Evolutionary conservation across 768 basidiomycete genomes (phyloP), one percentile per base, ranked within the genome.

Genomic region (Gloeostereum incarnatum): DNA sequence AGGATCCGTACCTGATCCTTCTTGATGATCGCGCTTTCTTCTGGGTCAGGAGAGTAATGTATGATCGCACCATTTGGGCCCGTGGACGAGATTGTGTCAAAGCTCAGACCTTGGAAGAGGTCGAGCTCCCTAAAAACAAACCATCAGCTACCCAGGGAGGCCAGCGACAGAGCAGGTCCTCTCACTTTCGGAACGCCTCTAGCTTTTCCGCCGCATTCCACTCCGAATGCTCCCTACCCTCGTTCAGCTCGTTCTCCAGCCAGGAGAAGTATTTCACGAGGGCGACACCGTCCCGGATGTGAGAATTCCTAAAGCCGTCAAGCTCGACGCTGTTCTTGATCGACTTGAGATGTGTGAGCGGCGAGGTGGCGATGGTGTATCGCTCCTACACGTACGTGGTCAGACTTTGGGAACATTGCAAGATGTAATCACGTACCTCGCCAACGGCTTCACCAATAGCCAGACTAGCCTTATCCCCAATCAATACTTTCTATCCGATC

Each of bases 1-100:
- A 17, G 26, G 16, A 31, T 9, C 13, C 50, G 20, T 45, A 83
- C 81, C 64, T 86, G 75, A 31, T 90, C 79, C 51, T 77, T 76
- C 49, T 72, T 71, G 44, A 99, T 80, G 11, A 75, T 66, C 0
- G 83, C 81, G 48, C 81, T 87, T 45, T 81, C 73, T 5, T 67
- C 60, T 10, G 79, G 75, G 35, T 87, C 78, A 6, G 94, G 92
- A 2, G 69, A 66, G 58, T 99, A 99, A 54, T 98, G 94, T 32
- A 99, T 94, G 52, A 99, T 84, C 17, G 91, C 90, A 43, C 78
- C 91, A 53, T 98, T 98, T 0, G 92, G 78, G 0, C 94, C 94
- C 4, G 87, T 79, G 0, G 88, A 83, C 1, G 92, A 96, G 39
- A 99, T 98, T 0, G 96, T 96, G 0, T 73, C 59, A 56, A 99